phyloP scores from a whole-genome alignment of 768 basidiomycete genomes.

The Mycena vitilis region DNA sequence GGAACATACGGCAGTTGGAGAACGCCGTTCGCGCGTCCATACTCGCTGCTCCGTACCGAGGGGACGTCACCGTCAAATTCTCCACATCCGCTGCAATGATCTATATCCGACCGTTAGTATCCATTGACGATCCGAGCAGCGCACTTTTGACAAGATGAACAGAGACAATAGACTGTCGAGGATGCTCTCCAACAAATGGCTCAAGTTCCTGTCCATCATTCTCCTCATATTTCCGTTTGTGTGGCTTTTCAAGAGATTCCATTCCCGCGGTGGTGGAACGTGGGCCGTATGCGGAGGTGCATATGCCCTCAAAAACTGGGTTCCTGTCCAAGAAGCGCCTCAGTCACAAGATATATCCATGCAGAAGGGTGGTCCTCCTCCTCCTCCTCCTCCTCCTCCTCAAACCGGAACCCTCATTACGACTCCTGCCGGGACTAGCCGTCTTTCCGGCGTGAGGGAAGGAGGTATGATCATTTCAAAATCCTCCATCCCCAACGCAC shows the following conservation, averaged over 20 bases:
- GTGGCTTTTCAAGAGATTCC: slow-evolving; percentile 82
- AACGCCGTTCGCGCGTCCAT: slow-evolving; percentile 56
- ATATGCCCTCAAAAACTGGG: slow-evolving; percentile 73
- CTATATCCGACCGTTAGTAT: slow-evolving; percentile 65
- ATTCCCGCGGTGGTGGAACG: slow-evolving; percentile 72
- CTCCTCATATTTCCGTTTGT: slow-evolving; percentile 82
- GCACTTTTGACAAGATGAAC: not conserved
- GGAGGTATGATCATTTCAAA: slow-evolving; percentile 44
- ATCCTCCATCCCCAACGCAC: not conserved
- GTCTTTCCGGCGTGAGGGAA: slow-evolving; percentile 71
- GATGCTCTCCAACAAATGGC: slow-evolving; percentile 75
- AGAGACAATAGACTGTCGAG: slow-evolving; percentile 70
- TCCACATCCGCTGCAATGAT: slow-evolving; percentile 59
- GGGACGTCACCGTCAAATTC: slow-evolving; percentile 63
- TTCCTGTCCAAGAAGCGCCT: slow-evolving; percentile 38
- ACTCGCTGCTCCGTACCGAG: slow-evolving; percentile 56
- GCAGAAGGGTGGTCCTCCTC: slow-evolving; percentile 30
- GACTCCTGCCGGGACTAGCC: slow-evolving; percentile 50
- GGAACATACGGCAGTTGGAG: slow-evolving; percentile 59
- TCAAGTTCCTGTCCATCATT: slow-evolving; percentile 76
- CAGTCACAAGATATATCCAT: slow-evolving; percentile 37
- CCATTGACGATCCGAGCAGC: not conserved
- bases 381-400: slow-evolving; percentile 34
- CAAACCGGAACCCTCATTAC: slow-evolving; percentile 37
- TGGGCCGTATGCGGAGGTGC: slow-evolving; percentile 85